Evolutionary conservation across 345 rosid genomes (phyloP).

Genomic region (Murraya koenigii): DNA sequence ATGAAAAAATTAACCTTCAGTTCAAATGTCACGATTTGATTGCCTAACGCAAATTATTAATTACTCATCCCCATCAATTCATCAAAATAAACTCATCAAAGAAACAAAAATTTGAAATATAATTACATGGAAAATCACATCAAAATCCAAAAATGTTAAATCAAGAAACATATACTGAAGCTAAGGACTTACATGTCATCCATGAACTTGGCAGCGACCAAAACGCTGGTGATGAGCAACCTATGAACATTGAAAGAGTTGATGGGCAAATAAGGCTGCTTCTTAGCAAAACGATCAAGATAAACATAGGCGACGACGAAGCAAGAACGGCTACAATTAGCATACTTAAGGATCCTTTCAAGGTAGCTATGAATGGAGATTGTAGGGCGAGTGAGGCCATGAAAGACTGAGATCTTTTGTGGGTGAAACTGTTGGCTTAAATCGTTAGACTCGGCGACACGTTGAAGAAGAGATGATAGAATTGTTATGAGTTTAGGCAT

Average conservation of each 20-base stretch:
- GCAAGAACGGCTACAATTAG: constrained; percentile 72
- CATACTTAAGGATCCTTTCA: constrained; percentile 68
- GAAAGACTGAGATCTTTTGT: constrained; percentile 49
- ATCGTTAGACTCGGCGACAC: constrained; percentile 50
- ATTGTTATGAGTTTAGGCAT: constrained; percentile 49
- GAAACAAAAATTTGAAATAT: not conserved
- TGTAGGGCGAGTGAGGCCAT: constrained; percentile 50
- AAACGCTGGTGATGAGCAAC: constrained; percentile 65
- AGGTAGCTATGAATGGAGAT: constrained; percentile 65
- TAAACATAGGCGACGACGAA: constrained; percentile 72
- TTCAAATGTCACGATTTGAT: not conserved
- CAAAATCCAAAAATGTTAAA: not conserved
- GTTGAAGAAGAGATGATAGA: constrained; percentile 51
- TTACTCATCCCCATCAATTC: not conserved
- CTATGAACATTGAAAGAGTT: constrained; percentile 67
- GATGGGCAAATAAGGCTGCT: constrained; percentile 53
- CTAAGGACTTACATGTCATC: constrained; percentile 63
- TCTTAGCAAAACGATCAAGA: constrained; percentile 58
- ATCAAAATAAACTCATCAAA: not conserved
- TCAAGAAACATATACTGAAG: not conserved
- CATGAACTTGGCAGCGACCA: constrained; percentile 82
- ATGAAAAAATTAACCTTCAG: not conserved
- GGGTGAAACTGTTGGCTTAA: constrained; percentile 28
- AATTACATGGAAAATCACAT: not conserved
- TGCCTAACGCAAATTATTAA: not conserved